Evolutionary conservation across 768 basidiomycete genomes (phyloP).

Genomic region (Phylloporus arenicola): DNA sequence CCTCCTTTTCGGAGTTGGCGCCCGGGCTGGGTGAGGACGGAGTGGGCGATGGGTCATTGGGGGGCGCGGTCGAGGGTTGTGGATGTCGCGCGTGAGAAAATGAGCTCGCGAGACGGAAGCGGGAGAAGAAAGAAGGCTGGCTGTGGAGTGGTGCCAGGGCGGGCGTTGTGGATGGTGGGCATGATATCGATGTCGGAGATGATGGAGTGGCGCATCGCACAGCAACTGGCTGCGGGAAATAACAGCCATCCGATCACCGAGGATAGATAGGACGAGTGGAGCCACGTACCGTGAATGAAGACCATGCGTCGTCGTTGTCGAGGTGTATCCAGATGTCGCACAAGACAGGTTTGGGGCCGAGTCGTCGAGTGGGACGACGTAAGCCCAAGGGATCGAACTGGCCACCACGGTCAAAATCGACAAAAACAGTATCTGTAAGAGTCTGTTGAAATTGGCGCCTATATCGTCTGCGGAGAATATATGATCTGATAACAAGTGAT

Average conservation of each 20-base stretch:
- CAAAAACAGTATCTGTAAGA: slow-evolving; percentile 39
- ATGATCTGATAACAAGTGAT: slow-evolving; percentile 59
- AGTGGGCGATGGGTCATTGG: neutral
- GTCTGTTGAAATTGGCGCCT: slow-evolving; percentile 50
- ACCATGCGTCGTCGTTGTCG: slow-evolving; percentile 1
- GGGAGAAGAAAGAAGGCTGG: slow-evolving; percentile 4
- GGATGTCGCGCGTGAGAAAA: neutral
- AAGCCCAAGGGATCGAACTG: neutral
- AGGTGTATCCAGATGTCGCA: slow-evolving; percentile 15
- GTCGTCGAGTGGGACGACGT: slow-evolving; percentile 4
- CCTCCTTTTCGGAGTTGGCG: neutral
- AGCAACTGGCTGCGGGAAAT: slow-evolving; percentile 15
- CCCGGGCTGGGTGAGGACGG: neutral
- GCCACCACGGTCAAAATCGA: slow-evolving; percentile 27
- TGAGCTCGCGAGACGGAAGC: slow-evolving; percentile 4
- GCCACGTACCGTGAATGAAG: slow-evolving; percentile 11
- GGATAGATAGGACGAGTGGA: neutral
- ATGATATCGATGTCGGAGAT: neutral
- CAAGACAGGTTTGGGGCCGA: slow-evolving; percentile 12
- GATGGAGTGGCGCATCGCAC: slow-evolving; percentile 2
- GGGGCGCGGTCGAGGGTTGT: neutral
- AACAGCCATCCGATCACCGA: neutral
- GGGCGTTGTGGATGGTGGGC: neutral
- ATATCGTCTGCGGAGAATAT: slow-evolving; percentile 54
- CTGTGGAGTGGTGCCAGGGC: neutral